phyloP scores from a whole-genome alignment of 1,284 basidiomycete species.

The Agaricales sp. region DNA sequence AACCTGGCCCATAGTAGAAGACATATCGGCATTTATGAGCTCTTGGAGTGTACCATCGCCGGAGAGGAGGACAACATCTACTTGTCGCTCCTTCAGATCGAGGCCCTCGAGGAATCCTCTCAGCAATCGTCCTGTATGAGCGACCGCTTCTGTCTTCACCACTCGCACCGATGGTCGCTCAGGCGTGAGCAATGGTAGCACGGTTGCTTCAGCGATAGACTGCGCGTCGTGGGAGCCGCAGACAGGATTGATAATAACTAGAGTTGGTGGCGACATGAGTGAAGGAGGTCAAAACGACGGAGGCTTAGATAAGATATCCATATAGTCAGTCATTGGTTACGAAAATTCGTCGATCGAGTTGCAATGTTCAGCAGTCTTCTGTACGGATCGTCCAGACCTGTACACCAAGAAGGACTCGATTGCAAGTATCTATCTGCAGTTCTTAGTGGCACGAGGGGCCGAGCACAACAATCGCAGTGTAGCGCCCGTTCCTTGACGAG shows the following conservation, averaged over 20 bases:
- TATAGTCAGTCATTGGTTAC: too few species aligned
- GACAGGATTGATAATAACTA: background rate
- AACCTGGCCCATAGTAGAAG: constrained; percentile 9
- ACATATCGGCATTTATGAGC: constrained; percentile 46
- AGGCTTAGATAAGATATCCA: too few species aligned
- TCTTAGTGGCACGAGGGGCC: too few species aligned
- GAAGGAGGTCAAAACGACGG: too few species aligned
- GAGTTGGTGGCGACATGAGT: too few species aligned
- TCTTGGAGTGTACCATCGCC: constrained; percentile 92
- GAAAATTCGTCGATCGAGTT: too few species aligned
- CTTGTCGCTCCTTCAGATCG: constrained; percentile 15
- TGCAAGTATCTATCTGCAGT: too few species aligned
- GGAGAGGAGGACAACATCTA: constrained; percentile 58
- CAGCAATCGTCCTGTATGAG: constrained; percentile 40
- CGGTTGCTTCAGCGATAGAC: background rate
- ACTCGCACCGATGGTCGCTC: background rate
- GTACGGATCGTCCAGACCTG: too few species aligned
- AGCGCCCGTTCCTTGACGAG: too few species aligned
- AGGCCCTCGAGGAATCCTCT: constrained; percentile 35
- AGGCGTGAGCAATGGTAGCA: background rate
- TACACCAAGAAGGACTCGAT: too few species aligned
- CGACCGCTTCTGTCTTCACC: background rate
- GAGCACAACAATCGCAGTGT: too few species aligned
- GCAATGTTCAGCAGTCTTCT: too few species aligned
- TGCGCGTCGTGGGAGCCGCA: background rate